phyloP scores from a whole-genome alignment of 2,329 filamentous ascomycete species.

The Sporothrix protearum region DNA sequence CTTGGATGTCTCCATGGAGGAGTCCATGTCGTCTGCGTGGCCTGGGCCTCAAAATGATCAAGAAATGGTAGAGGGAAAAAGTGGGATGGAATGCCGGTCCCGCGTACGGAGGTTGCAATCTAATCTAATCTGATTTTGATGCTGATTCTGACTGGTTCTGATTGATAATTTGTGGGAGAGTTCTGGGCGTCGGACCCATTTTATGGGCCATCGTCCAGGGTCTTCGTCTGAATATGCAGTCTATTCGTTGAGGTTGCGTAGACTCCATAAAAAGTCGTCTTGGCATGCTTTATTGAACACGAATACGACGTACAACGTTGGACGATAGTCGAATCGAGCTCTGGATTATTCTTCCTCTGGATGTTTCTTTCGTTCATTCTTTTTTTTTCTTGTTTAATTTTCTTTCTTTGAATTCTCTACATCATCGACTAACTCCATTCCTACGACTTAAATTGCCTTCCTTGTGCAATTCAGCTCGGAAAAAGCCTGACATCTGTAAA shows the following conservation, averaged over 20 bases:
- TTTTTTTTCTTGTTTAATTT: too few species aligned
- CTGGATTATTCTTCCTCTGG: too few species aligned
- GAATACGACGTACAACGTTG: too few species aligned
- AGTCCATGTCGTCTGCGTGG: background rate
- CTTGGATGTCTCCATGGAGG: background rate
- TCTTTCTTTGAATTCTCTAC: too few species aligned
- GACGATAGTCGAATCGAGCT: too few species aligned
- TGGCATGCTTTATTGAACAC: background rate
- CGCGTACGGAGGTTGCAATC: background rate
- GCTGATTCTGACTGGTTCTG: too few species aligned
- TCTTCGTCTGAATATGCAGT: too few species aligned
- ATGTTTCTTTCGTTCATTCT: too few species aligned
- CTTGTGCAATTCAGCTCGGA: too few species aligned
- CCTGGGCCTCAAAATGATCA: background rate
- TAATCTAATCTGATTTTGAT: slow-evolving; percentile 2
- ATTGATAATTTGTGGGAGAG: background rate
- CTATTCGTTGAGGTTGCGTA: background rate
- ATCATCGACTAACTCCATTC: too few species aligned
- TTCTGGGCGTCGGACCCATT: background rate
- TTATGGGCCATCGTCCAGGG: background rate
- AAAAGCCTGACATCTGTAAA: too few species aligned
- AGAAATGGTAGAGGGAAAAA: background rate
- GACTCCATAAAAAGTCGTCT: background rate
- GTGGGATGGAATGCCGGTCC: background rate
- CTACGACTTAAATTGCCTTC: too few species aligned